Evolutionary conservation across 768 basidiomycete genomes (phyloP), one percentile per base, ranked within the genome.

Genomic region (Chalciporus piperatus): DNA sequence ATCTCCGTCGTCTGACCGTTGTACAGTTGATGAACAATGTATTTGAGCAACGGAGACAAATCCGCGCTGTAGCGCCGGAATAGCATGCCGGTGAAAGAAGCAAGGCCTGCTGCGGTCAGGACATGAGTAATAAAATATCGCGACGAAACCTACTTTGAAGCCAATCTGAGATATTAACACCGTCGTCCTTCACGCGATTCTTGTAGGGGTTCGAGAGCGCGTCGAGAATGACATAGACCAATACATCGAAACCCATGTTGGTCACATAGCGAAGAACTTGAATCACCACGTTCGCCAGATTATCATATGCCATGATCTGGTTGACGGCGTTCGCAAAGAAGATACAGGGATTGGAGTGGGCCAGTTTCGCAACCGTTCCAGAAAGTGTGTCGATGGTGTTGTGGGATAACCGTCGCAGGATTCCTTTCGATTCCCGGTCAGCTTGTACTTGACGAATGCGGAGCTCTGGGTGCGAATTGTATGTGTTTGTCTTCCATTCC

Each of bases 221-320:
- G 55, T 96, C 92, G 49, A 99, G 75, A 53, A 97, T 80, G 48
- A 91, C 76, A 64, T 86, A 98, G 16, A 92, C 84, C 11, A 98
- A 75, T 9, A 97, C 92, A 64, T 99, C 97, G 63, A 92, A 98
- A 7, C 92, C 92, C 80, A 99, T 87, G 55, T 86, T 87, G 3
- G 92, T 93, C 57, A 93, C 84, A 70, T 90, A 95, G 65, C 89
- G 77, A 59, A 93, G 76, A 16, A 89, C 89, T 59, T 93, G 92
- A 22, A 98, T 88, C 39, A 98, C 88, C 19, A 94, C 91, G 38
- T 79, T 80, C 10, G 91, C 92, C 47, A 97, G 71, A 69, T 98
- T 99, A 64, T 96, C 91, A 63, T 99, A 99, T 13, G 91, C 86
- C 87, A 93, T 92, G 51, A 98, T 89, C 69, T 98, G 97, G 58